A percentile compares a stretch with the other conserved stretches of the same genome.
Conservation (phyloP, 306 rosid species). For the Sophora flavescens region DNA sequence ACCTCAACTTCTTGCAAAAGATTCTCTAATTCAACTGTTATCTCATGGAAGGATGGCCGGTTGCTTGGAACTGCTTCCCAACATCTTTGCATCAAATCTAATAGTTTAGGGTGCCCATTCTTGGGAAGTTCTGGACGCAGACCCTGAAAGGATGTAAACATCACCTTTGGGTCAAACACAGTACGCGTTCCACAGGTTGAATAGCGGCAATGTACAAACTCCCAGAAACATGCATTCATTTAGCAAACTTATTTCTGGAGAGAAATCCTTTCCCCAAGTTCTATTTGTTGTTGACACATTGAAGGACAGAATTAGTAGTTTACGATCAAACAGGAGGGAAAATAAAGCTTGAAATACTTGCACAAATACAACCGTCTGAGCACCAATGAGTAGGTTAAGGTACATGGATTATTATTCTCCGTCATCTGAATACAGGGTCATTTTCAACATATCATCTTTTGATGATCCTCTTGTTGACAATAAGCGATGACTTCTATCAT, state of each 20-base stretch:
- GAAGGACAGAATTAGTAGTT: conserved; percentile 8
- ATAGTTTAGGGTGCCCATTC: conserved; percentile 74
- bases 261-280: neutral
- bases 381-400: neutral
- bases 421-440: neutral
- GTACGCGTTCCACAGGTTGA: neutral
- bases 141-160: conserved; percentile 66
- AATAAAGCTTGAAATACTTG: conserved; percentile 14
- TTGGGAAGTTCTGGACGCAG: conserved; percentile 90
- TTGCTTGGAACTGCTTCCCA: conserved; percentile 85
- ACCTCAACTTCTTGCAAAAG: conserved; percentile 74
- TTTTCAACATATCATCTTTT: neutral
- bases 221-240: neutral
- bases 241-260: conserved; percentile 13
- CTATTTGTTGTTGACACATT: conserved; percentile 21
- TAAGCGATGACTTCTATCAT: conserved; percentile 20
- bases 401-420: neutral
- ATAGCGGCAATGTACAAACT: conserved; percentile 15
- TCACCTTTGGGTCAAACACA: conserved; percentile 39
- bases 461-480: neutral
- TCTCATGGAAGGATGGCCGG: conserved; percentile 81
- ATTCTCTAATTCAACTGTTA: conserved; percentile 77
- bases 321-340: neutral
- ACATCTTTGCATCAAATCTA: conserved; percentile 88
- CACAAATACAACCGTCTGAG: neutral